These are phyloP conservation scores for Phytophthora fragariaefolia DNA, from an alignment of 352 stramenopile species.

Conservation along the genomic window DNA sequence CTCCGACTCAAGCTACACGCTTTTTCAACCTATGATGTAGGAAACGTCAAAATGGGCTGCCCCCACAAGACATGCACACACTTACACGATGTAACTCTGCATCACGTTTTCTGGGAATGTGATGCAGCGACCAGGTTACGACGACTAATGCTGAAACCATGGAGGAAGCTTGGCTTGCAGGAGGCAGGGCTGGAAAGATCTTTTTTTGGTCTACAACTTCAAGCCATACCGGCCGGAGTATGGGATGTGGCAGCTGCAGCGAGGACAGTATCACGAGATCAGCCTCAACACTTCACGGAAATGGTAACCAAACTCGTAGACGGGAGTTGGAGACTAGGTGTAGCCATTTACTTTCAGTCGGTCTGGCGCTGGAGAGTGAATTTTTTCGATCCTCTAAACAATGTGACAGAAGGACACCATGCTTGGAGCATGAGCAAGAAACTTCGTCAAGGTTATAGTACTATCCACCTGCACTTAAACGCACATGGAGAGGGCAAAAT, in stretches of 20 bases:
- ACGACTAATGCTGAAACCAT: not conserved
- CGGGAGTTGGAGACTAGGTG: not conserved
- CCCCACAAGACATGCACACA: not conserved
- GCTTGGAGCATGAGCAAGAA: too few species aligned
- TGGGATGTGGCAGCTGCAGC: not conserved
- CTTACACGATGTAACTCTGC: not conserved
- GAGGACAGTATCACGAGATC: not conserved
- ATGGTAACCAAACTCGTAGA: not conserved
- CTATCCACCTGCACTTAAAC: too few species aligned
- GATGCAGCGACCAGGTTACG: not conserved
- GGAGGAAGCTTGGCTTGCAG: not conserved
- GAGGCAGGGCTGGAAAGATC: not conserved
- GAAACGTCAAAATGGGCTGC: not conserved
- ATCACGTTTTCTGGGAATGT: not conserved
- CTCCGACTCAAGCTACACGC: not conserved
- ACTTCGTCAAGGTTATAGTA: too few species aligned
- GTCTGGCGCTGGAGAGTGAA: not conserved
- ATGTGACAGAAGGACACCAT: not conserved
- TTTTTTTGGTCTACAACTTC: not conserved
- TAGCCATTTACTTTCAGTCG: not conserved
- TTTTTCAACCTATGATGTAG: conserved; percentile 1
- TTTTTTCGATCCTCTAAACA: not conserved
- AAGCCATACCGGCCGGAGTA: not conserved
- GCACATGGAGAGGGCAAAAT: too few species aligned
- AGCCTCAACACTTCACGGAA: not conserved